Conservation (phyloP, 805 yeast species). For the Debaryomyces maramus region DNA sequence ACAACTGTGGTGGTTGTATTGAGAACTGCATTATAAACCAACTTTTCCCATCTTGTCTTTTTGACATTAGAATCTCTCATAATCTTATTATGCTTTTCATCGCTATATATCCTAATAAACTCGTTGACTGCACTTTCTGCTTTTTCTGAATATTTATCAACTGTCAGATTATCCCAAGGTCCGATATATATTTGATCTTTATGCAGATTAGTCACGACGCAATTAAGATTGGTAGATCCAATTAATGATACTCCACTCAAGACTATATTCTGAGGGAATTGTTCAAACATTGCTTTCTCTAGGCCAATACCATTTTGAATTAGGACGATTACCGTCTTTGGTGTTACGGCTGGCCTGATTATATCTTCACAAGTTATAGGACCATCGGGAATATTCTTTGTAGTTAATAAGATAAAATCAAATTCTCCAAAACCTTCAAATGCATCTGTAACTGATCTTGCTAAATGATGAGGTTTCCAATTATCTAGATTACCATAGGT, state of each 20-base stretch:
- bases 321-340: slow-evolving; percentile 29
- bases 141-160: slow-evolving; percentile 6
- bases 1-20: slow-evolving; percentile 37
- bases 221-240: slow-evolving; percentile 32
- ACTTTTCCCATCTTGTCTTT: slow-evolving; percentile 40
- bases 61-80: slow-evolving; percentile 29
- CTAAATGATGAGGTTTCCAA: slow-evolving; percentile 34
- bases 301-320: slow-evolving; percentile 43
- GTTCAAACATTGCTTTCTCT: slow-evolving; percentile 30
- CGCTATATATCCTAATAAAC: slow-evolving; percentile 29
- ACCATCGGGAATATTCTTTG: slow-evolving; percentile 40
- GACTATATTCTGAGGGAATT: slow-evolving; percentile 34
- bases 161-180: slow-evolving; percentile 15
- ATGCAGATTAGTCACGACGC: slow-evolving; percentile 19
- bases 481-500: slow-evolving; percentile 30
- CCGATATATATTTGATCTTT: slow-evolving; percentile 24
- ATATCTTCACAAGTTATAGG: slow-evolving; percentile 42
- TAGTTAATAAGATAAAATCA: slow-evolving; percentile 39
- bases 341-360: slow-evolving; percentile 34
- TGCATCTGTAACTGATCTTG: slow-evolving; percentile 31
- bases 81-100: slow-evolving; percentile 23
- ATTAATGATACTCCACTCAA: slow-evolving; percentile 38
- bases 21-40: slow-evolving; percentile 35
- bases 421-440: slow-evolving; percentile 22
- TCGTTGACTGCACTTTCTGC: slow-evolving; percentile 14